Evolutionary conservation across 345 rosid genomes (phyloP).

Genomic region (Eutrema japonicum): DNA sequence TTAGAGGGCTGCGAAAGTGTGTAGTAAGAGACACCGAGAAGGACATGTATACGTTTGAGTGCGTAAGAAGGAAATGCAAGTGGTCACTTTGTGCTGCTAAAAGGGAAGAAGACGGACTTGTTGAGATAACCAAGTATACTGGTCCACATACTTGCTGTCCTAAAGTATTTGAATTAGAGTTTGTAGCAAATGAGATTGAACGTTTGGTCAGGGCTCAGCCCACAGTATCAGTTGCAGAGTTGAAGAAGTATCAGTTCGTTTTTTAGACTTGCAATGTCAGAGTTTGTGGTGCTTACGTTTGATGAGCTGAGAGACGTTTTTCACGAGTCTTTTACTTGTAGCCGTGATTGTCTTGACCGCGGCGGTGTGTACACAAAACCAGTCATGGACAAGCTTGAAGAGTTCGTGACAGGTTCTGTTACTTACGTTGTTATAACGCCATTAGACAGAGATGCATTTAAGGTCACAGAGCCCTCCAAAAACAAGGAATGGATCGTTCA

Average conservation of each 20-base stretch:
- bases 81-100: constrained; percentile 8
- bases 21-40: not conserved
- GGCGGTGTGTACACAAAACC: not conserved
- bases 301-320: not conserved
- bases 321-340: not conserved
- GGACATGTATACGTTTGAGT: not conserved
- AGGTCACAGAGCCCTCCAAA: constrained; percentile 17
- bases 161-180: not conserved
- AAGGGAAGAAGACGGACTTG: constrained; percentile 16
- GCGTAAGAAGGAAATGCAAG: constrained; percentile 31
- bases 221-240: constrained; percentile 9
- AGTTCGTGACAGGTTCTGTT: not conserved
- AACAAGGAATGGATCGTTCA: not conserved
- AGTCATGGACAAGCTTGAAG: not conserved
- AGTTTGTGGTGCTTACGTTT: not conserved
- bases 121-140: not conserved
- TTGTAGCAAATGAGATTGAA: constrained; percentile 13
- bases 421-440: not conserved
- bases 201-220: constrained; percentile 4
- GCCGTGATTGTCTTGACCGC: not conserved
- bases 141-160: constrained; percentile 18
- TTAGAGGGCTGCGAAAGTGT: constrained; percentile 8
- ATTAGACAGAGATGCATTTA: not conserved
- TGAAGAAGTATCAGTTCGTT: not conserved
- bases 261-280: not conserved